Evolutionary conservation across 2,329 filamentous ascomycete genomes (phyloP), one percentile per base, ranked within the genome.

Genomic region (Myriangium duriaei): DNA sequence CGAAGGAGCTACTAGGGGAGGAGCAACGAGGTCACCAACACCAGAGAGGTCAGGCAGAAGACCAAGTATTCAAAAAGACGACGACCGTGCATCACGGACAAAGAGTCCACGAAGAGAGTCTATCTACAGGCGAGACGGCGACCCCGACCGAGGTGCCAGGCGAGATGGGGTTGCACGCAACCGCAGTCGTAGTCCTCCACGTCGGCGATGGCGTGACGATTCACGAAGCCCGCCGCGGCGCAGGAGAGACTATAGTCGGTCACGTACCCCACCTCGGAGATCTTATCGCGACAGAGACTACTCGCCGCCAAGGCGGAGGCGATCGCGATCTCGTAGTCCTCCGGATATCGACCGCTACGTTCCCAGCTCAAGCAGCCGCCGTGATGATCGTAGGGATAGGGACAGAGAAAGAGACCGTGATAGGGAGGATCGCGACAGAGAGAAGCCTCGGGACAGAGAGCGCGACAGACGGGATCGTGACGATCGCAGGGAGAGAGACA

Each of bases 331-430:
- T n/a, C 40, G 56, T 12, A 60, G 56, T 39, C 57, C 52, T 2
- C 53, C 58, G 11, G 54, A 55, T 15, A 60, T 60, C 16, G 58
- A 60, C 34, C 45, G 58, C 4, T 60, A 60, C 31, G 46, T 59
- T 4, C 57, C 57, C 12, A 52, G 50, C 13, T 46, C 47, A n/a
- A 47, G 30, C 15, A 33, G 39, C 17, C 38, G 42, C 28, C 32
- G 42, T 30, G 38, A 45, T 16, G 32, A 37, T 10, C 32, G 39
- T 17, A 34, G 32, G 11, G 32, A 36, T 30, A 33, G 28, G 34
- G 36, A 4, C 21, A 37, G 43, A 14, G 34, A 42, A 15, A 7
- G 21, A 26, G 40, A 40, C 35, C 30, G 42, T 7, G 21, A 26
- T n/a, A 33, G 44, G 39, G 18, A 33, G 28, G 41, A 39, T 13